Conservation (phyloP, 129 eudicot genomes). For the Flaveria robusta region DNA sequence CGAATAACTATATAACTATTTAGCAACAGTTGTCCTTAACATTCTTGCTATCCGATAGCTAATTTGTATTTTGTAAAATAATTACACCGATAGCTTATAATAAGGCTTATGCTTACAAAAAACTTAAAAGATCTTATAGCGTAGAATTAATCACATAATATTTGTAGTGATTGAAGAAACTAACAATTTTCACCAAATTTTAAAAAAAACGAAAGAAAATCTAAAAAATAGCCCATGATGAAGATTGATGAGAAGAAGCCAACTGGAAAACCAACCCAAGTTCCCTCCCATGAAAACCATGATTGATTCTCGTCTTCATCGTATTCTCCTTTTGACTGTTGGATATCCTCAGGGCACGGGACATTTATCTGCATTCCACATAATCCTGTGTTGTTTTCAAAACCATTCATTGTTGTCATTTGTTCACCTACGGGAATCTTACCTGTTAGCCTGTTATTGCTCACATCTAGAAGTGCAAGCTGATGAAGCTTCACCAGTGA, state of each 20-base stretch:
- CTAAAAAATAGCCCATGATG: conserved; percentile 24
- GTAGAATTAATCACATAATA: no score
- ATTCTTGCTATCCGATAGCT: no score
- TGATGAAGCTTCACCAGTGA: conserved; percentile 38
- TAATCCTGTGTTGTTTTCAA: conserved; percentile 48
- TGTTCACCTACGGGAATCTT: conserved; percentile 50
- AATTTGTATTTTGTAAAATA: no score
- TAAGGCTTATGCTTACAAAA: no score
- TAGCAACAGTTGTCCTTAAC: no score
- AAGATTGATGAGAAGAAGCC: conserved; percentile 40
- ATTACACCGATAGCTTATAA: no score
- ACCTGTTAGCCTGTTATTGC: conserved; percentile 49
- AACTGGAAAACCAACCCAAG: conserved; percentile 45
- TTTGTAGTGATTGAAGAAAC: no score
- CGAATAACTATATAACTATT: no score
- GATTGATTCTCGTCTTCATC: conserved; percentile 21
- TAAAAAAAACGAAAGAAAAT: conserved; percentile 22
- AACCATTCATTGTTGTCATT: conserved; percentile 49
- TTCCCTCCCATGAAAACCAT: conserved; percentile 49
- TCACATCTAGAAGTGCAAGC: conserved; percentile 44
- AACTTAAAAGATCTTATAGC: no score
- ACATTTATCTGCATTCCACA: conserved; percentile 54
- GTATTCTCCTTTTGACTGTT: not conserved
- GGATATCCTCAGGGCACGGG: conserved; percentile 32
- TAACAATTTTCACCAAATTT: conserved; percentile 23